Base-by-base conservation (phyloP, 345 rosid species). In the Noccaea caerulescens region DNA sequence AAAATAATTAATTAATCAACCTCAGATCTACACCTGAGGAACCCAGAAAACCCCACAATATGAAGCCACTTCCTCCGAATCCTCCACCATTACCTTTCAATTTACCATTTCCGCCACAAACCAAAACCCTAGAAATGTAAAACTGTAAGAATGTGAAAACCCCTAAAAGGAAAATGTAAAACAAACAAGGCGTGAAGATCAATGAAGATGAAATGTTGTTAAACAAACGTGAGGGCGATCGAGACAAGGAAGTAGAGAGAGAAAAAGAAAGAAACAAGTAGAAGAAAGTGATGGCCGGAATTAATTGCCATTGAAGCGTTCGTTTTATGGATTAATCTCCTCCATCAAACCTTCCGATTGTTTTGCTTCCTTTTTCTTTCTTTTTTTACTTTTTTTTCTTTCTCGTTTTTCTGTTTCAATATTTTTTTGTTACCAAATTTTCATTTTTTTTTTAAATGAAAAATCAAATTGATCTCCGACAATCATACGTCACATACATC, bases 21-120 rank as follows among this genome's bases (percentile, higher is more conserved):
- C 78, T 66, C 73, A 75, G 78, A 75, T 75, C 58, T 54, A 60
- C 14, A 32, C 73, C 73, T 75, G 79, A 75, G 69, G 79, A 75
- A 60, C 47, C 72, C 8, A 51, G 49, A 59, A 59, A 74, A 10
- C 1, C 63, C 42, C 16, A 39, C 41, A 41, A 44, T 2, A n/a
- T 13, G 62, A 58, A 68, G 27, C 25, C 11, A 43, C 3, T 30
- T 43, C 51, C 67, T 60, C 60, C n/a, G 8, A 66, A 34, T 53
- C 20, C 4, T 62, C 27, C 50, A 38, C 11, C 73, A 61, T 43
- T 52, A 50, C 10, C 10, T 10, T 10, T 52, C 72, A 32, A 64
- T 63, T 27, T 47, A 55, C 18, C 58, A 64, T 72, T 50, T 37
- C 58, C 18, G 42, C 8, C n/a, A 58, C 14, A 27, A 27, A 4